Conservation (phyloP, 2,329 filamentous ascomycete genomes). For the Capronia coronata region DNA sequence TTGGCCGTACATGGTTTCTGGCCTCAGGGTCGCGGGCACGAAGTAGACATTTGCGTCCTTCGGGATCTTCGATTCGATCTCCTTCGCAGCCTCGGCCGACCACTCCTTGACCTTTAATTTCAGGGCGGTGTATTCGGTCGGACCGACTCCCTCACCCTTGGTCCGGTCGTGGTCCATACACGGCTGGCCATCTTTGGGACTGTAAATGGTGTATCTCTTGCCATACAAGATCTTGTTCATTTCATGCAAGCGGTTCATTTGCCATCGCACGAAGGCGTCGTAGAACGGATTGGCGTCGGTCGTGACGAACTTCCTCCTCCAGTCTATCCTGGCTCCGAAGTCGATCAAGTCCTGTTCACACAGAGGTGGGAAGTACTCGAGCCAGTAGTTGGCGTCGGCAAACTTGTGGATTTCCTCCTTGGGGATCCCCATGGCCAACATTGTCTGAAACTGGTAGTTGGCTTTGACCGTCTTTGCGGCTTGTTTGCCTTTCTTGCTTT, state of each 20-base stretch:
- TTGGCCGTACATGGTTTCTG: slow-evolving; percentile 99
- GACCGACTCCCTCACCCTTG: slow-evolving; percentile 71
- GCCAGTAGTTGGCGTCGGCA: slow-evolving; percentile 84
- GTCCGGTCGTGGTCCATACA: slow-evolving; percentile 83
- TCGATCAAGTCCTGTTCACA: slow-evolving; percentile 72
- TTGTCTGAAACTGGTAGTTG: slow-evolving; percentile 95
- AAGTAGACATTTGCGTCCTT: slow-evolving; percentile 76
- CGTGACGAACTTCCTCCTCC: slow-evolving; percentile 86
- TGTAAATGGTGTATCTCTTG: slow-evolving; percentile 89
- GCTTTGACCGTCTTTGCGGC: slow-evolving; percentile 82
- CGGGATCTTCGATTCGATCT: slow-evolving; percentile 71
- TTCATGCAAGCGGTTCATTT: slow-evolving; percentile 30
- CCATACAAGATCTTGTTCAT: slow-evolving; percentile 47
- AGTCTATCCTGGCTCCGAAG: slow-evolving; percentile 83
- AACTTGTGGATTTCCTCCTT: slow-evolving; percentile 87
- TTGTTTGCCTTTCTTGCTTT: slow-evolving; percentile 86
- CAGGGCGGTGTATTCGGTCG: slow-evolving; percentile 86
- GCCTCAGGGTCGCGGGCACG: slow-evolving; percentile 82
- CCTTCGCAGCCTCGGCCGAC: slow-evolving; percentile 66
- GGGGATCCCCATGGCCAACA: slow-evolving; percentile 84
- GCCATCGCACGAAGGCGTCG: slow-evolving; percentile 91
- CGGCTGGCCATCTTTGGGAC: slow-evolving; percentile 78
- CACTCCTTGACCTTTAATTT: slow-evolving; percentile 90
- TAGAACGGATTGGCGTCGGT: slow-evolving; percentile 97
- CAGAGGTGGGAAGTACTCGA: slow-evolving; percentile 82